Evolutionary conservation across 345 rosid genomes (phyloP).

Genomic region (Citrus glauca): DNA sequence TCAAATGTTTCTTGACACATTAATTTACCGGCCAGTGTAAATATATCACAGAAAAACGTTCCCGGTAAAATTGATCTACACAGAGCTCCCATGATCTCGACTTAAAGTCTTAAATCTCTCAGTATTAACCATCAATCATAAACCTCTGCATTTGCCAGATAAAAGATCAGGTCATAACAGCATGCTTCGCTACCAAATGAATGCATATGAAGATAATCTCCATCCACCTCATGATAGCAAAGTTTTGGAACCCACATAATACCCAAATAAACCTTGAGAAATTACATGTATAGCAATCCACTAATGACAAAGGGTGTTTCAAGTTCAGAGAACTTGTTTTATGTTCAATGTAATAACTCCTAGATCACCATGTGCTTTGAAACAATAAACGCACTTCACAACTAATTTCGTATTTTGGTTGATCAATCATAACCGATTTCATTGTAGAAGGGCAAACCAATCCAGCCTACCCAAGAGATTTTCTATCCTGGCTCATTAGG

Average conservation of each 20-base stretch:
- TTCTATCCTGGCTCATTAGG: constrained; percentile 28
- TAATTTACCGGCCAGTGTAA: too few species aligned
- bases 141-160: not conserved
- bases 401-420: constrained; percentile 19
- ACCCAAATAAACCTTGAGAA: not conserved
- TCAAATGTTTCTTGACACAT: too few species aligned
- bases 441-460: constrained; percentile 17
- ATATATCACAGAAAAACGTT: too few species aligned
- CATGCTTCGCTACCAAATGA: not conserved
- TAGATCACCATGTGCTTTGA: constrained; percentile 4
- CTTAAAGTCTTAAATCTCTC: too few species aligned
- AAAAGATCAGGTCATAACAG: too few species aligned
- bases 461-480: not conserved
- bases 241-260: not conserved
- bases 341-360: constrained; percentile 10
- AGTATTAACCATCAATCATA: not conserved
- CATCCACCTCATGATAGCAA: not conserved
- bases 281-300: constrained; percentile 7
- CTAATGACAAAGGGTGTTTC: constrained; percentile 10
- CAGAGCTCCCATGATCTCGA: too few species aligned
- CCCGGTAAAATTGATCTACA: too few species aligned
- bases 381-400: constrained; percentile 17
- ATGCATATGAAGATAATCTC: not conserved
- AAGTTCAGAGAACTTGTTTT: constrained; percentile 8
- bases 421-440: constrained; percentile 16